Evolutionary conservation across 352 stramenopile species (phyloP), one percentile per base, ranked within the genome.

Genomic region (Phytophthora fragariaefolia): DNA sequence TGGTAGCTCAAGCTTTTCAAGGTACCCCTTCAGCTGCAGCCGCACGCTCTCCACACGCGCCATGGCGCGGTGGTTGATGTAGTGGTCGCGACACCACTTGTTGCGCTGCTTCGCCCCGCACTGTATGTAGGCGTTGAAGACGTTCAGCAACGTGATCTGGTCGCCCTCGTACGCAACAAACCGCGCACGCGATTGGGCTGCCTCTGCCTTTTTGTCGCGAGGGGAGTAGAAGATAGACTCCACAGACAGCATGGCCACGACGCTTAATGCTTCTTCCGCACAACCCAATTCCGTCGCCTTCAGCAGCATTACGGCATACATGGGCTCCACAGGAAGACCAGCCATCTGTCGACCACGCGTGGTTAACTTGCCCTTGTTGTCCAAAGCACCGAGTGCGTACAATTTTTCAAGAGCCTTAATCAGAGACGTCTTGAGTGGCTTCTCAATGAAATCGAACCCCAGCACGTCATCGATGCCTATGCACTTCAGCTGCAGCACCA

Each of bases 211-310:
- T 78, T 92, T 91, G 71, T 96, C 86, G 0, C 83, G 74, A 36
- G 88, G 88, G 24, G 85, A 93, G 58, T 91, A 96, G 66, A 97
- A 97, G 46, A 96, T 93, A 10, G 84, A 93, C 64, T 97, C 91
- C 17, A 97, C 89, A 23, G 82, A 95, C 23, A 96, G 75, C 91
- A 97, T 97, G 13, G 90, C 83, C 15, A 95, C 90, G 7, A 97
- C 86, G 38, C 79, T 96, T 32, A 97, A 71, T 20, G 89, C 87
- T 65, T 97, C 88, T 42, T 95, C 82, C 1, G 80, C 86, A 59
- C 91, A 97, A 6, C 73, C 77, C 17, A 96, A 63, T 28, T 94
- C 86, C 4, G 83, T 80, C 1, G 90, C 67, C 60, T 95, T 88
- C 23, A 97, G 62, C 36, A 97, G 66, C 85, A 96, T 96, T 15